phyloP scores from a whole-genome alignment of 1,139 yeast species.

The Yamadazyma sp. region DNA sequence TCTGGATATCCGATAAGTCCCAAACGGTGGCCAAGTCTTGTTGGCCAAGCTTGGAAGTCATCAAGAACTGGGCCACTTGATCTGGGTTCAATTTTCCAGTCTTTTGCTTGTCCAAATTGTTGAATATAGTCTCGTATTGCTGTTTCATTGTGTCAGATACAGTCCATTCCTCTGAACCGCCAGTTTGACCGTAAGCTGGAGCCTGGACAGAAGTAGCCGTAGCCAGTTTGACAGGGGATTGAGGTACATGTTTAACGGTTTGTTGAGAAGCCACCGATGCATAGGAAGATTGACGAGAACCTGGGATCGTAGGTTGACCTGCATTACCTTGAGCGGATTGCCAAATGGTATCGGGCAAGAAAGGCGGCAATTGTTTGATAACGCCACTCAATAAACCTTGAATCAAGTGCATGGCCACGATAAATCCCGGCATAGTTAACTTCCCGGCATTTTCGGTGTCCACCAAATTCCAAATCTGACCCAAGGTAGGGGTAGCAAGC shows the following conservation, averaged over 20 bases:
- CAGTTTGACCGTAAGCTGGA: slow-evolving; percentile 3
- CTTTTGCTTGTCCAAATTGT: slow-evolving; percentile 66
- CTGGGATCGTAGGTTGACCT: slow-evolving; percentile 8
- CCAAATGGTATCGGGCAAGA: slow-evolving; percentile 70
- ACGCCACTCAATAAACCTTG: slow-evolving; percentile 76
- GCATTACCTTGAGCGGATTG: slow-evolving; percentile 38
- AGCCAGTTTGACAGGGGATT: slow-evolving; percentile 10
- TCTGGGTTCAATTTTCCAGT: slow-evolving; percentile 68
- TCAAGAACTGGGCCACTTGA: slow-evolving; percentile 85
- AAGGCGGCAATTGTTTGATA: slow-evolving; percentile 65
- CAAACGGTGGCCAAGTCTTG: slow-evolving; percentile 86
- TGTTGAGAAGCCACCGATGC: slow-evolving; percentile 57
- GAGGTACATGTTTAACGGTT: slow-evolving; percentile 33
- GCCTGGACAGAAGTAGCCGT: slow-evolving; percentile 7
- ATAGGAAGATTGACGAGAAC: slow-evolving; percentile 38
- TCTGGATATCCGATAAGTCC: slow-evolving; percentile 92
- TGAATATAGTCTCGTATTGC: slow-evolving; percentile 79
- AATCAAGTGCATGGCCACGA: slow-evolving; percentile 93
- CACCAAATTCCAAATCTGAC: slow-evolving; percentile 86
- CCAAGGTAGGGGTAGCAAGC: slow-evolving; percentile 70
- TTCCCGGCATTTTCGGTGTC: slow-evolving; percentile 76
- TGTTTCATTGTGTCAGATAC: slow-evolving; percentile 68
- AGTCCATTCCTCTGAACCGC: slow-evolving; percentile 57
- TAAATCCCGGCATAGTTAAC: slow-evolving; percentile 71
- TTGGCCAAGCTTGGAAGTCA: slow-evolving; percentile 84